phyloP scores from a whole-genome alignment of 768 basidiomycete species.

The Phaffia tasmanica region DNA sequence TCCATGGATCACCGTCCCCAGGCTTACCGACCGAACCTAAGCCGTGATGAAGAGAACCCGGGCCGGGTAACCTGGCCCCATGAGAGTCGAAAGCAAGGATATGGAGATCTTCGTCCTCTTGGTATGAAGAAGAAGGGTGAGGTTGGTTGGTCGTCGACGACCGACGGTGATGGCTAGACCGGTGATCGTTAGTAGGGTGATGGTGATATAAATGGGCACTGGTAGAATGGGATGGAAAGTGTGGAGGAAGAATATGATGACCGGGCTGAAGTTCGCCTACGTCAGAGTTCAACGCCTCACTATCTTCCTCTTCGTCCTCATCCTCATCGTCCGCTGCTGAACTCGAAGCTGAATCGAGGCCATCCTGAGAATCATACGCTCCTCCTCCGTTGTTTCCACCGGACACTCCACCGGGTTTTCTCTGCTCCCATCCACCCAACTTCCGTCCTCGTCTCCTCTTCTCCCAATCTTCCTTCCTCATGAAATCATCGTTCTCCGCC shows the following conservation, averaged over 20 bases:
- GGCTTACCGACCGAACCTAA: too few species aligned
- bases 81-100: slow-evolving; percentile 19
- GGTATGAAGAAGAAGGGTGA: background rate
- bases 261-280: background rate
- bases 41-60: background rate
- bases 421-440: slow-evolving; percentile 5
- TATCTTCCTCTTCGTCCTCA: slow-evolving; percentile 15
- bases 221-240: background rate
- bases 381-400: slow-evolving; percentile 5
- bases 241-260: background rate
- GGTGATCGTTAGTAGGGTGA: background rate
- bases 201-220: background rate
- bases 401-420: background rate
- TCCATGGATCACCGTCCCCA: slow-evolving; percentile 11
- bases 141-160: background rate
- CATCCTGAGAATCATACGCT: slow-evolving; percentile 11
- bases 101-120: background rate
- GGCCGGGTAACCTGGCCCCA: slow-evolving; percentile 11
- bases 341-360: slow-evolving; percentile 4
- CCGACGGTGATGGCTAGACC: background rate
- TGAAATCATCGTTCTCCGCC: slow-evolving; percentile 15
- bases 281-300: slow-evolving; percentile 2
- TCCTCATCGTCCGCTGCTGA: slow-evolving; percentile 12
- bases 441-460: background rate
- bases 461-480: background rate